Conservation (phyloP, 768 basidiomycete species). For the Lentinula detonsa region DNA sequence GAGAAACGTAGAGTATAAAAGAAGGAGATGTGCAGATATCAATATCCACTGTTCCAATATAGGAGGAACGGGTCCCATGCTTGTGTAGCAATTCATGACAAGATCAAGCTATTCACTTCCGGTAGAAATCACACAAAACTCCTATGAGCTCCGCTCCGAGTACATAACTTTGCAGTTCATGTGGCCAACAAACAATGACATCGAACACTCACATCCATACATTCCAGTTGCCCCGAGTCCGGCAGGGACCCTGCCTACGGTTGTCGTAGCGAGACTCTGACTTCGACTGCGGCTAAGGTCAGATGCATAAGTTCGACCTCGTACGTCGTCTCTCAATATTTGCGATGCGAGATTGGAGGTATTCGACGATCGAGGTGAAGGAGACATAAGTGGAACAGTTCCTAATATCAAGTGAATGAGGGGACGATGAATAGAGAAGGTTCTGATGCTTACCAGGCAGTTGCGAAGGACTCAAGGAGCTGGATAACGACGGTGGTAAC, state of each 20-base stretch:
- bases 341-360: not conserved
- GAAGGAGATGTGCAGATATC: not conserved
- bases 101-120: not conserved
- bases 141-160: not conserved
- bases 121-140: not conserved
- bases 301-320: conserved; percentile 55
- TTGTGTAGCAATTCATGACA: not conserved
- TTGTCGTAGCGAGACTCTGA: conserved; percentile 64
- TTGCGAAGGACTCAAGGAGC: conserved; percentile 11
- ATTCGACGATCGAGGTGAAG: conserved; percentile 1
- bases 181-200: not conserved
- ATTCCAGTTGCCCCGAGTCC: conserved; percentile 20
- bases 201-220: conserved; percentile 4
- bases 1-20: not conserved
- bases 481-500: conserved; percentile 10
- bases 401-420: not conserved
- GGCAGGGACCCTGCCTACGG: conserved; percentile 49
- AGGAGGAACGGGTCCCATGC: not conserved
- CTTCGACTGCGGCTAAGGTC: conserved; percentile 71
- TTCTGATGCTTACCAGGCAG: not conserved
- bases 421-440: not conserved
- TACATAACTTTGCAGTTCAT: not conserved
- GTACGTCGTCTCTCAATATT: not conserved
- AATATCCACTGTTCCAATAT: not conserved
- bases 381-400: conserved; percentile 9